Evolutionary conservation across 176 grass and related monocot species (phyloP), one percentile per base, ranked within the genome.

Genomic region (Triticum timopheevii): DNA sequence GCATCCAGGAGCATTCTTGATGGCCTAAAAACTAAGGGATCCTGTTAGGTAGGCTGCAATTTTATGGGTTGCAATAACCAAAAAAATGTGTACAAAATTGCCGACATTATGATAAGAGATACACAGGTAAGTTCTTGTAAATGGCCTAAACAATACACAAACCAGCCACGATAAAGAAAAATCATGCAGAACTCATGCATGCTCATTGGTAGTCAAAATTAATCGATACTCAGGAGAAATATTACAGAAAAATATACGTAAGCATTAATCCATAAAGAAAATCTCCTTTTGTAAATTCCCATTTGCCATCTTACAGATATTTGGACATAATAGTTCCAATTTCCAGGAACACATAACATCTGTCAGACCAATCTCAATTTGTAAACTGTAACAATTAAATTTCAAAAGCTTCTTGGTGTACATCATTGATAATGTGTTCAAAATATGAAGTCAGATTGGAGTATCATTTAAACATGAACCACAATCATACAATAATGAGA

Each of bases 1-100:
- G 36, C 96, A 98, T 73, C 92, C 88, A 72, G 92, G 92, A 94
- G 96, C 88, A 85, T 89, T 92, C 92, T 98, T 98, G 84, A 98
- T 93, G 54, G 92, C 93, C 96, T 98, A 90, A 86, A 95, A 92
- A 87, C 90, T 84, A 90, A 85, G 83, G 62, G 86, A 91, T 61
- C 61, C 69, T 83, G 69, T 91, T 76, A 90, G 71, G 68, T 86
- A 76, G 84, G 81, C 42, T 87, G 76, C 87, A 75, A 84, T 61
- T 87, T 84, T 73, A 75, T 75, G 44, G 36, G 59, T 20, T 66
- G 68, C 47, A 65, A 62, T 65, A 80, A 40, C 35, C 38, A 24
- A 47, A 74, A 64, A 17, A 65, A 54, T 16, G 54, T 62, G 20
- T 39, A 25, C 17, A 84, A 42, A 52, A 3, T 47, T 75, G 35